phyloP scores from a whole-genome alignment of 805 yeast species.

The Kuraishia cidri region DNA sequence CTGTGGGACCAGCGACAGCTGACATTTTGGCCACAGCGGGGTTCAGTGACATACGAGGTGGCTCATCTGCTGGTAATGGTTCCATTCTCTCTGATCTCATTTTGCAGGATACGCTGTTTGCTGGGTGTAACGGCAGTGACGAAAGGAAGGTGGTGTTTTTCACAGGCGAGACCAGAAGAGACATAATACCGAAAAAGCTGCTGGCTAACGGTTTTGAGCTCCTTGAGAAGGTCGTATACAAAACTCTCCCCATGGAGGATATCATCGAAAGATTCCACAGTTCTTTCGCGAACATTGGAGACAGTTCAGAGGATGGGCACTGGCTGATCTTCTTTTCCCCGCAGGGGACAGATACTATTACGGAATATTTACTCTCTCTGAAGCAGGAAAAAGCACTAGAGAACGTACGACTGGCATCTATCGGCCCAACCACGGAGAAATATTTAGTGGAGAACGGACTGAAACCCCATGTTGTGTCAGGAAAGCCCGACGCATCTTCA shows the following conservation, averaged over 20 bases:
- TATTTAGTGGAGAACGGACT: constrained; percentile 47
- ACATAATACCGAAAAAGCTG: constrained; percentile 65
- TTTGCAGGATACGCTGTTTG: constrained; percentile 20
- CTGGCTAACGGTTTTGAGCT: constrained; percentile 30
- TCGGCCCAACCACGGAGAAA: constrained; percentile 86
- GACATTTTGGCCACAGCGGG: constrained; percentile 51
- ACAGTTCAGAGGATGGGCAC: no score
- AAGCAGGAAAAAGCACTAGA: constrained; percentile 3
- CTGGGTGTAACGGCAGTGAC: constrained; percentile 5
- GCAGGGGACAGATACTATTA: constrained; percentile 68
- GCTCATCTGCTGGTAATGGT: constrained; percentile 76
- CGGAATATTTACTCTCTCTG: constrained; percentile 29
- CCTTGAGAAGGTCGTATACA: constrained; percentile 59
- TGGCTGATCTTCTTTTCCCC: constrained; percentile 92
- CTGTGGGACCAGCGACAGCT: constrained; percentile 90
- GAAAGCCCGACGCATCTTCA: constrained; percentile 62
- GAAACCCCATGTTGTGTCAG: constrained; percentile 53
- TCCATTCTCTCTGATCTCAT: constrained; percentile 57
- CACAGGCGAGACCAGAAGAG: constrained; percentile 82
- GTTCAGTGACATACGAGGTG: constrained; percentile 64
- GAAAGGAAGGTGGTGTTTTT: constrained; percentile 48
- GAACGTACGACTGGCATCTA: constrained; percentile 54
- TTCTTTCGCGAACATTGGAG: constrained; percentile 5
- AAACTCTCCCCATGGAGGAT: constrained; percentile 45
- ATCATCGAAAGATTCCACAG: constrained; percentile 28